phyloP scores from a whole-genome alignment of 2,329 filamentous ascomycete genomes.

The Fusarium chaquense region DNA sequence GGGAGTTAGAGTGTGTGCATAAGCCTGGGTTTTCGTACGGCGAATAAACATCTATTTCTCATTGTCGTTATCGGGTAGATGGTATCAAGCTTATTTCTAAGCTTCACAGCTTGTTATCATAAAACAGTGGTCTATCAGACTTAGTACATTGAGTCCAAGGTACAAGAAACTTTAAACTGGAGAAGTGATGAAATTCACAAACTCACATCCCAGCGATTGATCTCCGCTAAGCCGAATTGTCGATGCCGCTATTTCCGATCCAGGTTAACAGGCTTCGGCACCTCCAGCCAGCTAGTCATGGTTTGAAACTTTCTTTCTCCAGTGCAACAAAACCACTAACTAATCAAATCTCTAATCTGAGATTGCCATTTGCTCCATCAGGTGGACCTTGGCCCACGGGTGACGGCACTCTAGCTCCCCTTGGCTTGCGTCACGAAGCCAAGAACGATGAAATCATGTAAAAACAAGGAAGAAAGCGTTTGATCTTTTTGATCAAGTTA shows the following conservation, averaged over 20 bases:
- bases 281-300: not conserved
- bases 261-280: not conserved
- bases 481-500: not conserved
- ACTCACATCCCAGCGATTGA: not conserved
- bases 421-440: slow-evolving; percentile 21
- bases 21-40: too few relatives aligned
- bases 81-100: too few relatives aligned
- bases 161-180: not conserved
- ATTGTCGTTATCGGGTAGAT: too few relatives aligned
- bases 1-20: too few relatives aligned
- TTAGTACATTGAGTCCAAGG: not conserved
- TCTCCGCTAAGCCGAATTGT: not conserved
- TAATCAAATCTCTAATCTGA: not conserved
- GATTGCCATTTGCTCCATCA: not conserved
- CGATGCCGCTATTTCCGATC: slow-evolving; percentile 5
- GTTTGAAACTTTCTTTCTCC: not conserved
- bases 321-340: not conserved
- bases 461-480: slow-evolving; percentile 1
- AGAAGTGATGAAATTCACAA: too few relatives aligned
- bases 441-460: not conserved
- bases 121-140: too few relatives aligned
- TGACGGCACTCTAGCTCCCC: slow-evolving; percentile 5
- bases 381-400: slow-evolving; percentile 6
- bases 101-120: not conserved
- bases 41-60: too few relatives aligned